Conservation (phyloP, 306 rosid species). For the Dalbergia cochinchinensis region DNA sequence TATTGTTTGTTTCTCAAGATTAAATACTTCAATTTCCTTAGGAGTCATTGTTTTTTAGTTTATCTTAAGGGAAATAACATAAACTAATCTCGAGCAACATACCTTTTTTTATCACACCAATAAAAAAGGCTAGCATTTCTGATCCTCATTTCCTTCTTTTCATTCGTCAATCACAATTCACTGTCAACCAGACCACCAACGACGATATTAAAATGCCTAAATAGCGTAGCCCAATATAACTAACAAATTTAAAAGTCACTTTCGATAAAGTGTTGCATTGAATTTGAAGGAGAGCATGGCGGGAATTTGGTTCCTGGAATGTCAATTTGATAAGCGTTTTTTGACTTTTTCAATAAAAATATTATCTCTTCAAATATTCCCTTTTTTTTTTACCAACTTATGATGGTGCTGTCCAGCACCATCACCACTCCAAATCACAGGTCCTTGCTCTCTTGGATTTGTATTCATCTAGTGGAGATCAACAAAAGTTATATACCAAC, state of each 20-base stretch:
- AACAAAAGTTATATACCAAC: neutral
- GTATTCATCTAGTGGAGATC: neutral
- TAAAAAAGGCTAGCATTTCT: too few species aligned
- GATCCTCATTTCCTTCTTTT: neutral
- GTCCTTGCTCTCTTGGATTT: neutral
- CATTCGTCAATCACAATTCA: neutral
- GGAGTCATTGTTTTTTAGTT: too few species aligned
- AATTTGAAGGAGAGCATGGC: constrained; percentile 37
- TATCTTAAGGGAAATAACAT: too few species aligned
- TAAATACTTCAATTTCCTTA: too few species aligned
- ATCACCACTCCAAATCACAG: neutral
- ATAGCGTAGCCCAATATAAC: neutral
- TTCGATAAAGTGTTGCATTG: constrained; percentile 20
- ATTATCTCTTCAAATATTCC: constrained; percentile 4
- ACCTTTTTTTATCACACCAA: too few species aligned
- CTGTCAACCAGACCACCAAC: neutral
- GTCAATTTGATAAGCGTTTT: neutral
- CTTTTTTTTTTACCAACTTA: neutral
- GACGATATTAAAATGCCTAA: constrained; percentile 6
- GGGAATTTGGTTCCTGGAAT: constrained; percentile 33
- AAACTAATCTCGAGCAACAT: too few species aligned
- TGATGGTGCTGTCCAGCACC: constrained; percentile 15
- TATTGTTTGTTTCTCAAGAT: too few species aligned
- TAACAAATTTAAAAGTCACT: constrained; percentile 34
- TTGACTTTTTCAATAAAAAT: neutral